Base-by-base conservation (phyloP, 129 eudicot genomes). In the Apium graveolens region DNA sequence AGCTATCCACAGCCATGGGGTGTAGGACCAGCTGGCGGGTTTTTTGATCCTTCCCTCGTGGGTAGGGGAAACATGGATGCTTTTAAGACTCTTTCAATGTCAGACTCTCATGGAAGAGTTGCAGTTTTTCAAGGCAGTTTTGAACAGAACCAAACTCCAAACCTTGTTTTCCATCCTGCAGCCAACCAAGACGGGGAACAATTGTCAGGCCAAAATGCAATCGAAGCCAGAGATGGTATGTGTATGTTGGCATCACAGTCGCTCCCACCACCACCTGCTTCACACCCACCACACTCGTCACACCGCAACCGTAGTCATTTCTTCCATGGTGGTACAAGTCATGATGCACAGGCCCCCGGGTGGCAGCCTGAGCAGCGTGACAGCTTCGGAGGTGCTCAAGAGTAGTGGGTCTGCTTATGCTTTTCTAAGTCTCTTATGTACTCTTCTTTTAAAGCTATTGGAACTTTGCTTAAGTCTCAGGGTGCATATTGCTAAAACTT, bases 351-450 rank as follows among this genome's bases (percentile, higher is more conserved):
- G 41, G 88, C 89, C 73, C 87, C 86, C 2, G 84, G 87, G 70
- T 88, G 91, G 93, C 89, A 85, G 75, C 85, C 79, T 68, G 89
- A 90, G 74, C 85, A 70, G 71, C 84, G 81, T 44, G 88, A 86
- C 37, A 51, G 78, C 81, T 87, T 85, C 78, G 83, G 87, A 62
- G 76, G 76, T 72, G 76, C 49, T 42, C 76, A 45, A 42, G 55
- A 41, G 49, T 72, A 26, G 42, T 31, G 5, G 18, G 27, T 24
- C 29, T 41, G 29, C 76, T 24, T 8, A 3, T 21, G 53, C 53
- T 42, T n/a, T 24, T 72, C 11, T 20, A 7, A 18, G 13, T 70
- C 75, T n/a, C 11, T 72, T 72, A 42, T 72, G 53, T 42, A 42
- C 49, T 24, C 27, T 24, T 16, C 51, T 72, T 42, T 41, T 72